phyloP scores from a whole-genome alignment of 1,284 basidiomycete genomes.

The Ustilago esculenta region DNA sequence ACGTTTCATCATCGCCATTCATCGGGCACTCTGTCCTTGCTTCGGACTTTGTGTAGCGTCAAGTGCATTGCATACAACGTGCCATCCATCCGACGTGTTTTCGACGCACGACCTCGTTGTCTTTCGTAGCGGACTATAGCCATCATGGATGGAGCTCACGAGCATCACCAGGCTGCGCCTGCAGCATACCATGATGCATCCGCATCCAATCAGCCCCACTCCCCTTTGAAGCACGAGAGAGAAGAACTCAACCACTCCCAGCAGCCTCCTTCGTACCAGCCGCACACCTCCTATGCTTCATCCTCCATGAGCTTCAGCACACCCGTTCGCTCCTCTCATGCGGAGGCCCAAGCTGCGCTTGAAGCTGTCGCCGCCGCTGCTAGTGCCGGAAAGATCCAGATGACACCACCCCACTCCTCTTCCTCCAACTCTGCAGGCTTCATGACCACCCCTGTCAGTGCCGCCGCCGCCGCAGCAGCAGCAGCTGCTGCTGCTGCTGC shows the following conservation, averaged over 20 bases:
- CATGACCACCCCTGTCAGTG: slow-evolving; percentile 31
- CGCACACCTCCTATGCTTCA: slow-evolving; percentile 24
- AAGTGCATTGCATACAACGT: too few species aligned
- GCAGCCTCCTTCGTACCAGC: slow-evolving; percentile 23
- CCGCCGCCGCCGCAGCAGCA: slow-evolving; percentile 39
- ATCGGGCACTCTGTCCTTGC: too few species aligned
- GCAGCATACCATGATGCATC: slow-evolving; percentile 25
- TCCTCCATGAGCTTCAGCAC: slow-evolving; percentile 32
- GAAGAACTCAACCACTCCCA: slow-evolving; percentile 25
- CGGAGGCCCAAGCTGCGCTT: slow-evolving; percentile 47
- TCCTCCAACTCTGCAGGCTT: slow-evolving; percentile 25
- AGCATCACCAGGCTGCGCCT: slow-evolving; percentile 16
- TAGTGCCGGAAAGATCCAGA: slow-evolving; percentile 43
- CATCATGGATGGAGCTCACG: slow-evolving; percentile 18
- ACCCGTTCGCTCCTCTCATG: slow-evolving; percentile 38
- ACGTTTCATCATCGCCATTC: too few species aligned
- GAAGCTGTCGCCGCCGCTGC: slow-evolving; percentile 45
- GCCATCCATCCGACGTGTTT: too few species aligned
- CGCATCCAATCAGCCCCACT: slow-evolving; percentile 4
- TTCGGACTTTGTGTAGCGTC: too few species aligned
- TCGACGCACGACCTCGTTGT: neutral
- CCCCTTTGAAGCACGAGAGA: slow-evolving; percentile 20
- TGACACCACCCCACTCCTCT: slow-evolving; percentile 31
- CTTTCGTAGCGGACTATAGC: neutral
- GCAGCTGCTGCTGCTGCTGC: slow-evolving; percentile 40